Percentiles rank a stretch among this genome's conserved stretches.
Conservation (phyloP, 2,329 filamentous ascomycete species). For the Mollisia scopiformis region DNA sequence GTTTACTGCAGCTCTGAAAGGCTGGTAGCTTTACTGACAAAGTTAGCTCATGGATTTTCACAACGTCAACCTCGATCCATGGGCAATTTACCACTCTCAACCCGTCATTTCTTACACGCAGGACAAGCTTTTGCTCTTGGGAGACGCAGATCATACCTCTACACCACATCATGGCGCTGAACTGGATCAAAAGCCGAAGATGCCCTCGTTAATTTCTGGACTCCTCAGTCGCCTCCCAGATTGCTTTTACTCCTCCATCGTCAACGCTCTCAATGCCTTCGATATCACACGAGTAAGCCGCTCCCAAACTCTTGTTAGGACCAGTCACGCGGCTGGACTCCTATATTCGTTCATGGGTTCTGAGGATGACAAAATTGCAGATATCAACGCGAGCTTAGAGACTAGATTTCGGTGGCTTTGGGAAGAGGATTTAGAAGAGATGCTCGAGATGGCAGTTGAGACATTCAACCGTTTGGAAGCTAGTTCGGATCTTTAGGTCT, state of each 20-base stretch:
- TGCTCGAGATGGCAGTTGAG: background rate
- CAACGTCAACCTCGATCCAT: too few relatives aligned
- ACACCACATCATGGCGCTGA: slow-evolving; percentile 1
- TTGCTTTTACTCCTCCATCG: background rate
- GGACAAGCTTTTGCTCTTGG: background rate
- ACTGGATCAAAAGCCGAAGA: slow-evolving; percentile 3
- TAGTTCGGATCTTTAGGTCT: too few relatives aligned
- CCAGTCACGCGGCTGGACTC: slow-evolving; percentile 1
- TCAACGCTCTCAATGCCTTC: slow-evolving; percentile 1
- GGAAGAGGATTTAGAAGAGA: slow-evolving; percentile 7
- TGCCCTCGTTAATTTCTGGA: background rate
- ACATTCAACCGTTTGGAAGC: background rate
- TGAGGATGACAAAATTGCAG: background rate
- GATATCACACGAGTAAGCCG: background rate
- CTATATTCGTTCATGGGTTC: slow-evolving; percentile 4
- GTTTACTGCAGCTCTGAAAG: too few relatives aligned
- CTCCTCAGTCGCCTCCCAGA: background rate
- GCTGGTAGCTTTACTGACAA: too few relatives aligned
- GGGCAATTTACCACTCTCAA: background rate
- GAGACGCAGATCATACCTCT: background rate
- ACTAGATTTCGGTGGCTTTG: background rate
- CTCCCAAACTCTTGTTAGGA: background rate
- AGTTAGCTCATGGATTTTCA: too few relatives aligned
- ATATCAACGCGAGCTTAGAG: background rate
- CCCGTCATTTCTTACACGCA: background rate